Evolutionary conservation across 1,284 basidiomycete genomes (phyloP).

Genomic region (Pascua guehoae): DNA sequence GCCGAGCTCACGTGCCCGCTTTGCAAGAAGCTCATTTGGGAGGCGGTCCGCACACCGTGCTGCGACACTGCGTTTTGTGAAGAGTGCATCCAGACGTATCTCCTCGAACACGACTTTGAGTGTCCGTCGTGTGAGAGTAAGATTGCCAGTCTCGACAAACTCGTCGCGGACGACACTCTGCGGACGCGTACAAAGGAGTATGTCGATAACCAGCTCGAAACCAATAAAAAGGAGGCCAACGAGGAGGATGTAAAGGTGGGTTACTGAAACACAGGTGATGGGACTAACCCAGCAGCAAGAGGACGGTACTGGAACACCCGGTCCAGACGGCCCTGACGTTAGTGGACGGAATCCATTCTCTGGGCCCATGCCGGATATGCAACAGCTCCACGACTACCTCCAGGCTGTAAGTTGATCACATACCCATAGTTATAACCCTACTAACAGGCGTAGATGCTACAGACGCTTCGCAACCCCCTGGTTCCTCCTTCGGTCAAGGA

Average conservation of each 20-base stretch:
- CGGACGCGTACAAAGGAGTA: conserved; percentile 72
- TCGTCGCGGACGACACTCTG: conserved; percentile 70
- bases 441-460: conserved; percentile 23
- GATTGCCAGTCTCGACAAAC: conserved; percentile 77
- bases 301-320: not conserved
- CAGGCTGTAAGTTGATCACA: conserved; percentile 4
- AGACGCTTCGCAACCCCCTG: conserved; percentile 36
- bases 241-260: conserved; percentile 45
- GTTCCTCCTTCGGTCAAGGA: conserved; percentile 19
- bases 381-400: conserved; percentile 16
- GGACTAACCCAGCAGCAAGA: conserved; percentile 4
- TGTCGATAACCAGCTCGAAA: conserved; percentile 60
- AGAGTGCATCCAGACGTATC: conserved; percentile 85
- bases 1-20: conserved; percentile 74
- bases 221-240: conserved; percentile 32
- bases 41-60: conserved; percentile 86
- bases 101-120: conserved; percentile 86
- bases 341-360: conserved; percentile 12
- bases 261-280: not conserved
- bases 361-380: conserved; percentile 19
- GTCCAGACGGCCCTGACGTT: conserved; percentile 1
- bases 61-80: conserved; percentile 88
- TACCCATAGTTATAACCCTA: not conserved
- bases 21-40: conserved; percentile 82
- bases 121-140: conserved; percentile 85